phyloP scores from a whole-genome alignment of 202 grass and related monocot genomes.

The Panicum hallii region DNA sequence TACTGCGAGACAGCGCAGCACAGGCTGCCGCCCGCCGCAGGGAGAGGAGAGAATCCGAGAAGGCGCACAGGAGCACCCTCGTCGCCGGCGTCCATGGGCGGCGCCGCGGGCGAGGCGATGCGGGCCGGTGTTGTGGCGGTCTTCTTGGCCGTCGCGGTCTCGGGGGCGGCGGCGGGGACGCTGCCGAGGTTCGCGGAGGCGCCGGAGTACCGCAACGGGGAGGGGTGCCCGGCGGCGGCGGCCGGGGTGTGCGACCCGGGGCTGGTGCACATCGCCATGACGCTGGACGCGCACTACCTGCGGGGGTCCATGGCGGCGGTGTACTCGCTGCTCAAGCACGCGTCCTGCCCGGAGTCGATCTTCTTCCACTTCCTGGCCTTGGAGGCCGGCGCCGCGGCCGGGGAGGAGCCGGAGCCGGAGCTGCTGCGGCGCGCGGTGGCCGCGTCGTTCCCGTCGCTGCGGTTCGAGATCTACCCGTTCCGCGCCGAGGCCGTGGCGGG shows the following conservation, averaged over 20 bases:
- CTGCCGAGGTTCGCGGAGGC: conserved; percentile 73
- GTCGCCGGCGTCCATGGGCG: conserved; percentile 35
- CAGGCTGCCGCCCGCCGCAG: conserved; percentile 35
- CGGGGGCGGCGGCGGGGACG: not conserved
- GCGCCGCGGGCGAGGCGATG: conserved; percentile 1
- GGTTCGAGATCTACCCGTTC: conserved; percentile 78
- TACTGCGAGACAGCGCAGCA: conserved; percentile 48
- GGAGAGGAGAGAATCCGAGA: conserved; percentile 39
- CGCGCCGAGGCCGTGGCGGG: conserved; percentile 40
- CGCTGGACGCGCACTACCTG: conserved; percentile 89
- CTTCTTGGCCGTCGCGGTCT: conserved; percentile 18
- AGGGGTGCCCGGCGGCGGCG: conserved; percentile 42
- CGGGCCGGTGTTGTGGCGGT: not conserved
- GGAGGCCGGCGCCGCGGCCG: not conserved
- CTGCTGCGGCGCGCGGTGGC: conserved; percentile 51
- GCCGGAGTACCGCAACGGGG: conserved; percentile 82
- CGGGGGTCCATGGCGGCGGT: conserved; percentile 88
- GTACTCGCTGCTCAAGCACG: conserved; percentile 84
- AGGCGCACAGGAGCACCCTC: not conserved
- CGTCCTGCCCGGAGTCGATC: conserved; percentile 80
- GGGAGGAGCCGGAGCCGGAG: not conserved
- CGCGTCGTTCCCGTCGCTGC: conserved; percentile 78
- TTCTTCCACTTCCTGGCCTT: conserved; percentile 83
- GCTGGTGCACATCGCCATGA: conserved; percentile 85
- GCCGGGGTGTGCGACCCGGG: conserved; percentile 59